Conservation (phyloP, 2,329 filamentous ascomycete species). For the Elsinoe batatas region DNA sequence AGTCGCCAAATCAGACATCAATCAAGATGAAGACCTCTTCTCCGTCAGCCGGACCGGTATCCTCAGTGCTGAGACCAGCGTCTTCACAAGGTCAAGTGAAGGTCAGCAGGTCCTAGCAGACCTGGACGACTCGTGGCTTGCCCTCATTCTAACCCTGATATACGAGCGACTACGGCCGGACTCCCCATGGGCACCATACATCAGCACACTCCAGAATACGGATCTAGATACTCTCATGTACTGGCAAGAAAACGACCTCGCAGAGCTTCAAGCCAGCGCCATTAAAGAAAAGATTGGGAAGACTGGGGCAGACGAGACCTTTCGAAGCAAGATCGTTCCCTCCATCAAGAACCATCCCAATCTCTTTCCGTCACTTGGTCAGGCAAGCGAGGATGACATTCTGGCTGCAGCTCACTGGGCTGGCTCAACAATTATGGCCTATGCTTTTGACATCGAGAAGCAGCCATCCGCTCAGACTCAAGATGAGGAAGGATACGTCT, state of each 20-base stretch:
- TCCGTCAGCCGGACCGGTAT: conserved; percentile 63
- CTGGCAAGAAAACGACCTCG: conserved; percentile 63
- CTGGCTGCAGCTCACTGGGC: conserved; percentile 61
- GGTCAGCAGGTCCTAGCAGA: conserved; percentile 23
- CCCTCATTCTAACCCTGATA: conserved; percentile 67
- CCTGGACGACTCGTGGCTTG: conserved; percentile 39
- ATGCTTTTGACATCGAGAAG: conserved; percentile 72
- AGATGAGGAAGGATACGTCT: conserved; percentile 44
- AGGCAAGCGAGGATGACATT: conserved; percentile 37
- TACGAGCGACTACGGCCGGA: conserved; percentile 54
- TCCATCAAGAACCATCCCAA: conserved; percentile 46
- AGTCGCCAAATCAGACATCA: conserved; percentile 65
- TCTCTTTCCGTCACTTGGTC: conserved; percentile 35
- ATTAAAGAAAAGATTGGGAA: conserved; percentile 70
- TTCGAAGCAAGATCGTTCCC: conserved; percentile 49
- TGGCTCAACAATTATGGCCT: conserved; percentile 85
- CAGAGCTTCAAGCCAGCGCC: conserved; percentile 64
- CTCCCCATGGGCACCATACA: conserved; percentile 69
- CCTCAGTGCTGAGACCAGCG: conserved; percentile 63
- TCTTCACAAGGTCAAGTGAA: conserved; percentile 33
- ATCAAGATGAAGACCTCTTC: conserved; percentile 68
- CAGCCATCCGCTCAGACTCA: conserved; percentile 40
- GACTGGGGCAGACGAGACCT: conserved; percentile 58
- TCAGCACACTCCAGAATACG: conserved; percentile 57
- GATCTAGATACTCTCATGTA: conserved; percentile 83